phyloP scores from a whole-genome alignment of 345 rosid genomes.

The Aurinia saxatilis region DNA sequence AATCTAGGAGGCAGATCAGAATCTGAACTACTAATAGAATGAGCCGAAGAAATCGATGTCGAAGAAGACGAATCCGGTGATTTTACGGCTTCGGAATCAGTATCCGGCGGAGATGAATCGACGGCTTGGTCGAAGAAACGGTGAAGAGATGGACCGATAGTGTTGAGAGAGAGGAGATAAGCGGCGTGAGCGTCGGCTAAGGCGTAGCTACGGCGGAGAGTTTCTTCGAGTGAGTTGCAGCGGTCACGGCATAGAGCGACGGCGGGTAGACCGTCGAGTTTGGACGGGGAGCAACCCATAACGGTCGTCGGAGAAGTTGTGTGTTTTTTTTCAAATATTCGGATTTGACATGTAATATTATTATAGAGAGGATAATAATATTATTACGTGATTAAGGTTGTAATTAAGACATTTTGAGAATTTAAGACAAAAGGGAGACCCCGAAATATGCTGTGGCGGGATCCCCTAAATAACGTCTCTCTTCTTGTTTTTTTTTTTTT shows the following conservation, averaged over 20 bases:
- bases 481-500: not conserved
- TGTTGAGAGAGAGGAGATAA: slow-evolving; percentile 40
- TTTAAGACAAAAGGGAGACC: not conserved
- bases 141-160: slow-evolving; percentile 40
- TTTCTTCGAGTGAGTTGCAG: slow-evolving; percentile 45
- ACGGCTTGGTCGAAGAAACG: slow-evolving; percentile 32
- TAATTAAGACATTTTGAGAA: too few species aligned
- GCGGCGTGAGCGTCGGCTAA: slow-evolving; percentile 50
- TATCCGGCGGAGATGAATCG: not conserved
- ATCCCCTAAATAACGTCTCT: slow-evolving; percentile 10
- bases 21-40: slow-evolving; percentile 25
- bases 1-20: slow-evolving; percentile 48
- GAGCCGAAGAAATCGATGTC: slow-evolving; percentile 7
- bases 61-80: not conserved
- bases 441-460: slow-evolving; percentile 8
- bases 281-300: slow-evolving; percentile 35
- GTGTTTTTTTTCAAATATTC: too few species aligned
- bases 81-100: not conserved
- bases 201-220: slow-evolving; percentile 48
- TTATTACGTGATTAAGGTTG: slow-evolving; percentile 10
- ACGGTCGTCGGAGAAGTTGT: slow-evolving; percentile 15
- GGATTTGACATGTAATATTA: too few species aligned
- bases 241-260: slow-evolving; percentile 58
- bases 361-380: not conserved
- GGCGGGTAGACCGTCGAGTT: slow-evolving; percentile 49